Base-by-base conservation (phyloP, 1,284 basidiomycete species). In the Naganishia albida region DNA sequence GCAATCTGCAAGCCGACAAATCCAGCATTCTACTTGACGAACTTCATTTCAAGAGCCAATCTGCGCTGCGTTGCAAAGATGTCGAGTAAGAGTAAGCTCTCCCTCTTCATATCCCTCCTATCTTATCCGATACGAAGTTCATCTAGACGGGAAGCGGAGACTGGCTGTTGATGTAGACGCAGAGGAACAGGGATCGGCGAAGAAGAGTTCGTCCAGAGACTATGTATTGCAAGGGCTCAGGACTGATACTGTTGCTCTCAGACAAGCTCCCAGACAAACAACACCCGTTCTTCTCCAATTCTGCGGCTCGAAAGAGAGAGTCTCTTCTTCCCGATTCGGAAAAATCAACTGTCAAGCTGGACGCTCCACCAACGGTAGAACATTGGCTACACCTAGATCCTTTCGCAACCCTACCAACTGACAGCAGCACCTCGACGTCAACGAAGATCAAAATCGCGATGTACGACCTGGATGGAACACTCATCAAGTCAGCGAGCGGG, bases 381-480 rank as follows among this genome's bases (percentile, higher is more conserved):
- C 77, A 79, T 64, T 78, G 69, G 43, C 59, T 71, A 44, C 73
- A 77, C 54, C 70, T 75, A 20, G 77, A 79, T 56, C 75, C 76
- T 1, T 75, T 78, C 59, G 56, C 57, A n/a, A 10, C 20, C 1
- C 25, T 43, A 40, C 42, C 60, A 7, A 46, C 10, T 12, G 15
- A 39, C n/a, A n/a, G 25, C 42, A 13, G 26, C 6, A 30, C 49
- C 8, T 39, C 66, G 13, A 50, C 63, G 4, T n/a, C 38, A 8
- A 34, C 50, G 10, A 28, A 72, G 18, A 63, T 76, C 25, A 87
- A 86, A 68, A 83, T 93, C 20, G 89, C 91, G 4, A 84, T 88
- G 7, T 91, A 93, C 71, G 92, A 95, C 73, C 80, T 96, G 6
- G 93, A 96, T 73, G 92, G 90, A 0, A 94, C 91, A 0, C 72